phyloP scores from a whole-genome alignment of 2,329 filamentous ascomycete species.

The Colletotrichum gloeosporioides region DNA sequence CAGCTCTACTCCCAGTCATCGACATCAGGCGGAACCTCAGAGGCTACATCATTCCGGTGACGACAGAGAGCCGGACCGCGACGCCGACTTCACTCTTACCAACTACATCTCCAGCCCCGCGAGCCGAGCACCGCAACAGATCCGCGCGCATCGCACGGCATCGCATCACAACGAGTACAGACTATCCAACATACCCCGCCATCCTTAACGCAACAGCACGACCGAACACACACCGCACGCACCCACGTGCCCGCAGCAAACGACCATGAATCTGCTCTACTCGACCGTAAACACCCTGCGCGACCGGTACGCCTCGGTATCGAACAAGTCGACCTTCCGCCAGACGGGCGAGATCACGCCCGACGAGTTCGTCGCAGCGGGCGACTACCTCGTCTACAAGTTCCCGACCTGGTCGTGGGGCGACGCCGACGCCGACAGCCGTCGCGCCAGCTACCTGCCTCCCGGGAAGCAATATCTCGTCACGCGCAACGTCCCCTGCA shows the following conservation, averaged over 20 bases:
- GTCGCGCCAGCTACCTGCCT: slow-evolving; percentile 82
- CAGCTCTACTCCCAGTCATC: slow-evolving; percentile 16
- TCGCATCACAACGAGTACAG: neutral
- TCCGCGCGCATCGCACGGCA: neutral
- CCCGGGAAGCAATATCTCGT: slow-evolving; percentile 93
- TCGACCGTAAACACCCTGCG: slow-evolving; percentile 91
- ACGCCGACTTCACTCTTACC: neutral
- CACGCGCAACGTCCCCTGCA: slow-evolving; percentile 92
- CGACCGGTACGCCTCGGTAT: slow-evolving; percentile 88
- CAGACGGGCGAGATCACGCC: slow-evolving; percentile 94
- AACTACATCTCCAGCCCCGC: neutral
- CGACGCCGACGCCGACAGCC: slow-evolving; percentile 80
- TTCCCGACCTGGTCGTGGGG: slow-evolving; percentile 99
- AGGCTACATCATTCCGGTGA: slow-evolving; percentile 11
- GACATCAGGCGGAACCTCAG: slow-evolving; percentile 19
- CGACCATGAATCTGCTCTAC: slow-evolving; percentile 85
- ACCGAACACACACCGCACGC: neutral
- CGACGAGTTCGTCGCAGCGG: slow-evolving; percentile 93
- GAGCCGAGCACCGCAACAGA: neutral
- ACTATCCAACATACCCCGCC: neutral
- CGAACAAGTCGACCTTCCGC: slow-evolving; percentile 91
- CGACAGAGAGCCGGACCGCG: neutral
- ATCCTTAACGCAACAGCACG: neutral
- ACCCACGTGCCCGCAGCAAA: neutral
- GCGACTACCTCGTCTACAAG: slow-evolving; percentile 98